Percentiles rank a stretch among this genome's conserved stretches.
These are phyloP conservation scores for Endoconidiophora polonica DNA, from an alignment of 2,329 filamentous ascomycete species.

Conservation along the genomic window DNA sequence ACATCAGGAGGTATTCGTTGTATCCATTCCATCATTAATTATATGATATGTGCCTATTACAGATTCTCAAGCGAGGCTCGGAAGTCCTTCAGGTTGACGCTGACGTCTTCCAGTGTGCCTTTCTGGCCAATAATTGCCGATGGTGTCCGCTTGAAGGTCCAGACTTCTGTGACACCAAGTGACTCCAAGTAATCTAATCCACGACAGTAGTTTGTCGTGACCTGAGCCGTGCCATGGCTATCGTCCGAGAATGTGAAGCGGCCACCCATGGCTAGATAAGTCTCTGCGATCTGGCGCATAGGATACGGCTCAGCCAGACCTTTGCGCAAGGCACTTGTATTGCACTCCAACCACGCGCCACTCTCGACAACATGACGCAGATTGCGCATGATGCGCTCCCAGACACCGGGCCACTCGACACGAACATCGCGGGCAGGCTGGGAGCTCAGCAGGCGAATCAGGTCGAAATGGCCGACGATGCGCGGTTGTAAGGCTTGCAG, in stretches of 20 bases:
- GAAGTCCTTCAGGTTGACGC: slow-evolving; percentile 27
- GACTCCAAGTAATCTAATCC: slow-evolving; percentile 54
- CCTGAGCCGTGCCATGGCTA: slow-evolving; percentile 74
- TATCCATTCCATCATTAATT: neutral
- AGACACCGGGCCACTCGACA: slow-evolving; percentile 42
- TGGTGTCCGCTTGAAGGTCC: slow-evolving; percentile 31
- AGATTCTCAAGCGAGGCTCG: slow-evolving; percentile 17
- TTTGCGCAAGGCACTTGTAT: slow-evolving; percentile 74
- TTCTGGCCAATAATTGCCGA: slow-evolving; percentile 18
- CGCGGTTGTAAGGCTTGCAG: slow-evolving; percentile 50
- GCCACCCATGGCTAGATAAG: slow-evolving; percentile 56
- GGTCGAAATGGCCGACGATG: slow-evolving; percentile 86
- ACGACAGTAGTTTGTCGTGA: slow-evolving; percentile 67
- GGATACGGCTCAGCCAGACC: slow-evolving; percentile 86
- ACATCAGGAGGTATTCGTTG: neutral
- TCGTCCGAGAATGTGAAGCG: slow-evolving; percentile 88
- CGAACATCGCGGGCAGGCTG: slow-evolving; percentile 46
- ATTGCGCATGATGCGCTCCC: slow-evolving; percentile 60
- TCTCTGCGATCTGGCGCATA: slow-evolving; percentile 54
- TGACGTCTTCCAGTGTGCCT: slow-evolving; percentile 25
- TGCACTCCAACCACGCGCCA: slow-evolving; percentile 75
- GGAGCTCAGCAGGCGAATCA: slow-evolving; percentile 65
- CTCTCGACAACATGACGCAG: slow-evolving; percentile 53
- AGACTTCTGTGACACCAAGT: slow-evolving; percentile 47
- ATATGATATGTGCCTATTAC: neutral